Percentiles rank a stretch among this genome's conserved stretches.
Conservation (phyloP, 352 stramenopile species). For the Blastocystis hominis region DNA sequence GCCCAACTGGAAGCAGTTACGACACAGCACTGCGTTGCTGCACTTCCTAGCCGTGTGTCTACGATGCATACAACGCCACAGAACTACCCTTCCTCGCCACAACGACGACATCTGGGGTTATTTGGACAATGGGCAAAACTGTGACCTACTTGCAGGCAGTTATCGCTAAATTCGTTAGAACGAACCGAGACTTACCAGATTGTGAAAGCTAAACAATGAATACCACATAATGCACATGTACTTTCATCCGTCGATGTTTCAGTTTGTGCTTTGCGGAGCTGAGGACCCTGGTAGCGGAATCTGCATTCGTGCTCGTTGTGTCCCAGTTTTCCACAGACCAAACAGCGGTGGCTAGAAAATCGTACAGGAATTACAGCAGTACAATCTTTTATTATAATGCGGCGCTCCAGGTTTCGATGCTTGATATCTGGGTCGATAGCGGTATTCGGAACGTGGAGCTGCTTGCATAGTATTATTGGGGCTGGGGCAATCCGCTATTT, state of each 20-base stretch:
- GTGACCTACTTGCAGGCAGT: constrained; percentile 9
- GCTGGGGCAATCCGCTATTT: not conserved
- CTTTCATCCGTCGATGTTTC: not conserved
- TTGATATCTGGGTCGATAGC: no score
- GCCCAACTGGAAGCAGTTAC: not conserved
- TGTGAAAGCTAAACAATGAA: not conserved
- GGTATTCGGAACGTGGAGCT: no score
- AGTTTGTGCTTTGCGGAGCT: not conserved
- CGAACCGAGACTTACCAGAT: not conserved
- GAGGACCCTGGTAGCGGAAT: not conserved
- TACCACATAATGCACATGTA: not conserved
- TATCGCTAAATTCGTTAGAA: constrained; percentile 8
- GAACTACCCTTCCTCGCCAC: not conserved
- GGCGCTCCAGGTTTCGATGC: no score
- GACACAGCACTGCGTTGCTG: constrained; percentile 41
- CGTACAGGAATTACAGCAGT: no score
- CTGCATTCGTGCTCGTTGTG: not conserved
- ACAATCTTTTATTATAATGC: no score
- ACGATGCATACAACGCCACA: not conserved
- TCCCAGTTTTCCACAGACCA: not conserved
- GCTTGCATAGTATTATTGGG: no score
- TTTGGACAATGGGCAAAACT: not conserved
- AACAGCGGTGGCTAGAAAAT: not conserved
- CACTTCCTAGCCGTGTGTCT: not conserved
- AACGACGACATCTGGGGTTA: constrained; percentile 58